Percentiles rank a stretch among this genome's conserved stretches.
phyloP scores from a whole-genome alignment of 2,329 filamentous ascomycete species.

The Orbilia blumenaviensis region DNA sequence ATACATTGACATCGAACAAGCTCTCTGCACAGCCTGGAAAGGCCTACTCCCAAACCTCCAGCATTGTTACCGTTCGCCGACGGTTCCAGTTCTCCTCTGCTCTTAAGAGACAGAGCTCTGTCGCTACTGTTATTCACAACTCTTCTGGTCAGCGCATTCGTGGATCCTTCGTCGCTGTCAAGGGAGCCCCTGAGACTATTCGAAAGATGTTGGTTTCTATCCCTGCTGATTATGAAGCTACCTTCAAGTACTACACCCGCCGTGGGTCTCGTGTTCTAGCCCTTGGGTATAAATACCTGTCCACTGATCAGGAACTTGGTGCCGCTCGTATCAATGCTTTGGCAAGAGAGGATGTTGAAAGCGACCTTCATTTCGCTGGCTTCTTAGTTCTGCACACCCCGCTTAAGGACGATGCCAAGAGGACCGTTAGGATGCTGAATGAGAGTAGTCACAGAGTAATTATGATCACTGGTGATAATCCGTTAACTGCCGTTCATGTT shows the following conservation, averaged over 20 bases:
- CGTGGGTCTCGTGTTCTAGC: slow-evolving; percentile 94
- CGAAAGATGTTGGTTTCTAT: slow-evolving; percentile 86
- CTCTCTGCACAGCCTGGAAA: slow-evolving; percentile 63
- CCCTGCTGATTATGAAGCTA: slow-evolving; percentile 92
- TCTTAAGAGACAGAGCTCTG: slow-evolving; percentile 92
- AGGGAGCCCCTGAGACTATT: slow-evolving; percentile 97
- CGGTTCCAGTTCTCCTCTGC: slow-evolving; percentile 98
- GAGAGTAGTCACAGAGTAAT: slow-evolving; percentile 98
- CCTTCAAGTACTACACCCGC: slow-evolving; percentile 96
- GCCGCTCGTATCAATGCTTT: slow-evolving; percentile 88
- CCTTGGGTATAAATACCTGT: slow-evolving; percentile 91
- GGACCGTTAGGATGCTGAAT: slow-evolving; percentile 94
- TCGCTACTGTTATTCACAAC: slow-evolving; percentile 81
- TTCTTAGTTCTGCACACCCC: slow-evolving; percentile 96
- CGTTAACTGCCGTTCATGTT: slow-evolving; percentile 93
- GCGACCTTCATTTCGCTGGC: slow-evolving; percentile 84
- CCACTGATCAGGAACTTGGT: slow-evolving; percentile 80
- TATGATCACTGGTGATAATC: slow-evolving; percentile 99
- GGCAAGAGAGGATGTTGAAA: slow-evolving; percentile 90
- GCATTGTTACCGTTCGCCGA: slow-evolving; percentile 91
- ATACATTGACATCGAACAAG: slow-evolving; percentile 77
- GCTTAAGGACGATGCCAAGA: slow-evolving; percentile 93
- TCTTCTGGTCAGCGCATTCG: slow-evolving; percentile 78
- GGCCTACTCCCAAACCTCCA: slow-evolving; percentile 66
- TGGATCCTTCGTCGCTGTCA: slow-evolving; percentile 92